These are phyloP conservation scores for Saturnispora galanensis DNA, from an alignment of 805 yeast species.

Conservation along the genomic window DNA sequence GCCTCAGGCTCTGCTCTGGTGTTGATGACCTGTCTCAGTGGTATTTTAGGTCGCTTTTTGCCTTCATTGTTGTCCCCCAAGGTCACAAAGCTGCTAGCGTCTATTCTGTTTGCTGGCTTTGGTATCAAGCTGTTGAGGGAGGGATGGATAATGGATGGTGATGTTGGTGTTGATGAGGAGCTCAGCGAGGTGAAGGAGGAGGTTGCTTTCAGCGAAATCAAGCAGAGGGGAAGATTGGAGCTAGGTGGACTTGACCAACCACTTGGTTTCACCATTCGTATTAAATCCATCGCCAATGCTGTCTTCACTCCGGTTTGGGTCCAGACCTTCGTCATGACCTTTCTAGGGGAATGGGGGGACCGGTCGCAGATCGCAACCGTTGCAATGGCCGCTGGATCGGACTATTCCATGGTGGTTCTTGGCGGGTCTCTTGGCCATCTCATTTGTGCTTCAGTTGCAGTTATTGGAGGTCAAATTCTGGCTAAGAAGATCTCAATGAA, in stretches of 20 bases:
- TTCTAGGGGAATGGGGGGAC: conserved; percentile 98
- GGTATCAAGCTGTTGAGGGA: conserved; percentile 70
- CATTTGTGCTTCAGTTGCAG: conserved; percentile 79
- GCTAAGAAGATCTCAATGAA: conserved; percentile 88
- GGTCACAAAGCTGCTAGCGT: conserved; percentile 74
- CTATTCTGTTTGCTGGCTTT: conserved; percentile 69
- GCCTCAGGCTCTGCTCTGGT: conserved; percentile 80
- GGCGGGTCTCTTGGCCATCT: conserved; percentile 92
- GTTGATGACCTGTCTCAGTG: conserved; percentile 86
- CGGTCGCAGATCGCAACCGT: conserved; percentile 96
- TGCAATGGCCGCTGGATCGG: conserved; percentile 96
- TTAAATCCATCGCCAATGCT: conserved; percentile 47
- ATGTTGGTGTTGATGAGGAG: conserved; percentile 87
- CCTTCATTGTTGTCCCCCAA: conserved; percentile 76
- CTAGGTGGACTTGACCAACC: neutral
- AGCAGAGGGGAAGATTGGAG: conserved; percentile 41
- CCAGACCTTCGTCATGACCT: conserved; percentile 92
- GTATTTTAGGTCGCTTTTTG: conserved; percentile 82
- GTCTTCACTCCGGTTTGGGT: conserved; percentile 84
- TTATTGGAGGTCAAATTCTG: conserved; percentile 80
- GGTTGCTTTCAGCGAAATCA: conserved; percentile 54
- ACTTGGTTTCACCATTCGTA: conserved; percentile 7
- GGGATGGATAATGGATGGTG: conserved; percentile 72
- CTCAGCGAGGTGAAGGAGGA: conserved; percentile 96
- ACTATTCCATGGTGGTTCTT: conserved; percentile 77